These are phyloP conservation scores for Aspergillus egyptiacus DNA, from an alignment of 495 filamentous ascomycete genomes.

Conservation along the genomic window DNA sequence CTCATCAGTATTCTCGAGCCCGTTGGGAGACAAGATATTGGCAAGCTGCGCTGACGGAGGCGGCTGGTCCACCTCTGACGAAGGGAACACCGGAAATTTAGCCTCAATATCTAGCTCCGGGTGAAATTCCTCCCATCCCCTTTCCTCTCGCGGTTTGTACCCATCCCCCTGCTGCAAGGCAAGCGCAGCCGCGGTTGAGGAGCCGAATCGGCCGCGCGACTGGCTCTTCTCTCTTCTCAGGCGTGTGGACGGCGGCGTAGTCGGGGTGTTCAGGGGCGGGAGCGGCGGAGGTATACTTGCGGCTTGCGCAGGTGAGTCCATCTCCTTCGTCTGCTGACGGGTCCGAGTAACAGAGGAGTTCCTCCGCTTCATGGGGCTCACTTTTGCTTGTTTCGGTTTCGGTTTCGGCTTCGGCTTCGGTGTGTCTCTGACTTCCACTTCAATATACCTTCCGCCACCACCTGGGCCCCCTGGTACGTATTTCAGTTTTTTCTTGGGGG, in stretches of 20 bases:
- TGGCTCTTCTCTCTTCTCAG: slow-evolving; percentile 47
- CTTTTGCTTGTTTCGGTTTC: slow-evolving; percentile 16
- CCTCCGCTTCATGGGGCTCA: slow-evolving; percentile 18
- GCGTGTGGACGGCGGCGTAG: slow-evolving; percentile 43
- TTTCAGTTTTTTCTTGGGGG: slow-evolving; percentile 47
- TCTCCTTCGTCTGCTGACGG: slow-evolving; percentile 23
- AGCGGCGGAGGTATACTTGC: slow-evolving; percentile 28
- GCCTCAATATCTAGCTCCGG: slow-evolving; percentile 84
- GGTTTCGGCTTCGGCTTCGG: slow-evolving; percentile 11
- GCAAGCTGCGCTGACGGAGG: slow-evolving; percentile 34
- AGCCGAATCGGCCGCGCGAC: slow-evolving; percentile 56
- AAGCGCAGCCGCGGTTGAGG: slow-evolving; percentile 76
- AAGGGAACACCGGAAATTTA: slow-evolving; percentile 67
- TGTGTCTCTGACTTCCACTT: slow-evolving; percentile 48
- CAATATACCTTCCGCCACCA: slow-evolving; percentile 72
- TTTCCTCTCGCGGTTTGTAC: slow-evolving; percentile 94
- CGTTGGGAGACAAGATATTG: slow-evolving; percentile 27
- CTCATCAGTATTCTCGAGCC: slow-evolving; percentile 18
- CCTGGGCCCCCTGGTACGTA: slow-evolving; percentile 76
- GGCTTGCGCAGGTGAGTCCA: slow-evolving; percentile 19
- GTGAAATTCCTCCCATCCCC: slow-evolving; percentile 96
- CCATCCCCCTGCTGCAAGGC: slow-evolving; percentile 85
- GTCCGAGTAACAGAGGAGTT: slow-evolving; percentile 26
- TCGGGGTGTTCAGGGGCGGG: slow-evolving; percentile 34
- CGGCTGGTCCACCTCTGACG: slow-evolving; percentile 75